These are phyloP conservation scores for Calonectria leucothoes DNA, from an alignment of 2,329 filamentous ascomycete species.

Conservation along the genomic window DNA sequence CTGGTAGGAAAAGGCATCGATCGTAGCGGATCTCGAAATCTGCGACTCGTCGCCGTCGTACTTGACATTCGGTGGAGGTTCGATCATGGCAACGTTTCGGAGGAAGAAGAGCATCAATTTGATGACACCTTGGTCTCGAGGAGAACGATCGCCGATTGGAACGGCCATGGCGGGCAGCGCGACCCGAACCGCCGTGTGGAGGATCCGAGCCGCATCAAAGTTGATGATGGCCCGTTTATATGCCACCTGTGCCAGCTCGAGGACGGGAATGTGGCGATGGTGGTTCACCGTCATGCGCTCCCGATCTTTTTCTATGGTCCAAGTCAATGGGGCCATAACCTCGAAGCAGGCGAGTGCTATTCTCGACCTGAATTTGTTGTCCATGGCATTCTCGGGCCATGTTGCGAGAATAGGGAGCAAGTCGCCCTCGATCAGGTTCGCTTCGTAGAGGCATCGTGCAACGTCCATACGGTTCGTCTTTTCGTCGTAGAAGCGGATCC, in stretches of 20 bases:
- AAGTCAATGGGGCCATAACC: slow-evolving; percentile 90
- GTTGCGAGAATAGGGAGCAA: slow-evolving; percentile 87
- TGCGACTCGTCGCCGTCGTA: slow-evolving; percentile 91
- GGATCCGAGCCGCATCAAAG: slow-evolving; percentile 79
- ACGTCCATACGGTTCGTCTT: slow-evolving; percentile 95
- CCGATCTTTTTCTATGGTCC: slow-evolving; percentile 86
- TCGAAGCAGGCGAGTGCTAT: slow-evolving; percentile 89
- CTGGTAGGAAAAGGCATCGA: slow-evolving; percentile 90
- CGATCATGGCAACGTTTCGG: slow-evolving; percentile 88
- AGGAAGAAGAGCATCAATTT: slow-evolving; percentile 90
- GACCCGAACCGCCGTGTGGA: slow-evolving; percentile 83
- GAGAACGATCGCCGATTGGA: slow-evolving; percentile 78
- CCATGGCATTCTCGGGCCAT: slow-evolving; percentile 79
- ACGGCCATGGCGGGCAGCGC: slow-evolving; percentile 89
- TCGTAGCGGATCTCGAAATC: slow-evolving; percentile 86
- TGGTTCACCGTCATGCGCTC: slow-evolving; percentile 92
- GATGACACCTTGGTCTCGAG: slow-evolving; percentile 91
- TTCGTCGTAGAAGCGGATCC: slow-evolving; percentile 94
- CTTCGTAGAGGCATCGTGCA: slow-evolving; percentile 89
- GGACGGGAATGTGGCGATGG: slow-evolving; percentile 88
- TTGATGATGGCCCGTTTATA: slow-evolving; percentile 94
- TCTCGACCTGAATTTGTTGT: slow-evolving; percentile 81
- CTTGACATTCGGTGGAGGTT: slow-evolving; percentile 76
- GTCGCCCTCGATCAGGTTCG: slow-evolving; percentile 91
- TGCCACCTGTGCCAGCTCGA: slow-evolving; percentile 86